Percentiles rank a stretch among this genome's conserved stretches.
Evolutionary conservation across 1,139 yeast genomes (phyloP).

Genomic region (Hemisphaericaspora xylofermentans): DNA sequence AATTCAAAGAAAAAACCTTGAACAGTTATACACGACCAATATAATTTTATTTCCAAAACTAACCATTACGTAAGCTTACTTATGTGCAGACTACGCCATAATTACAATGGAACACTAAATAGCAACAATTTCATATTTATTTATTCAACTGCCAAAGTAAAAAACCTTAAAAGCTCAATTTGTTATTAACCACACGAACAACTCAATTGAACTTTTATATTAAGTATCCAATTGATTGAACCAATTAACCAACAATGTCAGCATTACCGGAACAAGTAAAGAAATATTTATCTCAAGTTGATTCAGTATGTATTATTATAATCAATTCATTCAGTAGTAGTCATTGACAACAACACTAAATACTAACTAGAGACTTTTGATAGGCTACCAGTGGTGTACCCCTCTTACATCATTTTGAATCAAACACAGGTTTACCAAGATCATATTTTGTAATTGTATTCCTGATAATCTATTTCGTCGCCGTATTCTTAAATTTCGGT

Average conservation of each 20-base stretch:
- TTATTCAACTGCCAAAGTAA: background rate
- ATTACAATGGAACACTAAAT: no score
- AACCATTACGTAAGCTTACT: no score
- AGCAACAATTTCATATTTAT: no score
- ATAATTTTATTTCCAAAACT: no score
- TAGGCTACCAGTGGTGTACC: conserved; percentile 31
- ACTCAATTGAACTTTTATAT: conserved; percentile 2
- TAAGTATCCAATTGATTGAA: no score
- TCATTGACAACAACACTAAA: background rate
- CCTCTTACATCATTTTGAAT: conserved; percentile 56
- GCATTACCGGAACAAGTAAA: conserved; percentile 26
- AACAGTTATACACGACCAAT: no score
- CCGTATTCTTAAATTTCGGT: conserved; percentile 85
- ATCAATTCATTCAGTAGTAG: no score
- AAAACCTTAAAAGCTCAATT: no score
- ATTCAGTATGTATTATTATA: conserved; percentile 27
- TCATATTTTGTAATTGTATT: conserved; percentile 76
- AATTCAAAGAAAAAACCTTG: no score
- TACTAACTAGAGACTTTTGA: conserved; percentile 3
- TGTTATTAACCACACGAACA: no score
- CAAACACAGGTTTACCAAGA: conserved; percentile 77
- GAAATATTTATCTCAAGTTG: conserved; percentile 28
- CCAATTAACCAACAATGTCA: conserved; percentile 23
- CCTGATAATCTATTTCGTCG: conserved; percentile 63
- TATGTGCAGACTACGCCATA: no score